Evolutionary conservation across 306 rosid genomes (phyloP), one percentile per base, ranked within the genome.

Genomic region (Begonia loranthoides): DNA sequence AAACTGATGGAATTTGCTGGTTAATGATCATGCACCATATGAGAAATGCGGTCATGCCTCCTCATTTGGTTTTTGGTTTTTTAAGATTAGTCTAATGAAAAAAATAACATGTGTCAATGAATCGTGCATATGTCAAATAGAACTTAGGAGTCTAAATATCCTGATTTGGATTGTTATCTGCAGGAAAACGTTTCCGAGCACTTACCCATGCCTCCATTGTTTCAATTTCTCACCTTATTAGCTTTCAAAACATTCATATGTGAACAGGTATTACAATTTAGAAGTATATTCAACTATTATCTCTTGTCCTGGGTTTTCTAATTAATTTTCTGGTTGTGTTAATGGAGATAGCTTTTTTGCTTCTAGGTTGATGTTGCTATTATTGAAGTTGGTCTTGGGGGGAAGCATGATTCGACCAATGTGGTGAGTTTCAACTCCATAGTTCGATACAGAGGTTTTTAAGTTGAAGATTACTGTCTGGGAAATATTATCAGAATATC

Each of bases 361-460:
- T 58, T 52, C 65, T 62, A 76, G 87, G 95, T 85, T 53, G 84
- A 85, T 41, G 82, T 72, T 67, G 87, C 92, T 51, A 59, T 85
- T 56, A 48, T 81, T 48, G 92, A 85, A 72, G 87, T 76, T 66
- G 92, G 92, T 60, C 87, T 85, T 50, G 95, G 92, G 57, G 92
- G 87, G 28, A 64, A 10, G 58, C 60, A 49, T 13, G 92, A 78
- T 74, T 76, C 84, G 45, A 85, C 87, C 59, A 81, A 81, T 51
- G 92, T 74, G 92, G 92, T 85, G 76, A 57, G 80, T 22, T 53
- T 59, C 55, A 65, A 41, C 45, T 6, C 38, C 41, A 17, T 52
- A 45, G 50, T 63, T 62, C 46, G 46, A 58, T 59, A n/a, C 12
- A 39, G 50, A 44, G 51, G 33, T 34, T 46, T 45, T 43, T 13